Evolutionary conservation across 164 flowering plant species (phyloP).

Genomic region (Malania oleifera): DNA sequence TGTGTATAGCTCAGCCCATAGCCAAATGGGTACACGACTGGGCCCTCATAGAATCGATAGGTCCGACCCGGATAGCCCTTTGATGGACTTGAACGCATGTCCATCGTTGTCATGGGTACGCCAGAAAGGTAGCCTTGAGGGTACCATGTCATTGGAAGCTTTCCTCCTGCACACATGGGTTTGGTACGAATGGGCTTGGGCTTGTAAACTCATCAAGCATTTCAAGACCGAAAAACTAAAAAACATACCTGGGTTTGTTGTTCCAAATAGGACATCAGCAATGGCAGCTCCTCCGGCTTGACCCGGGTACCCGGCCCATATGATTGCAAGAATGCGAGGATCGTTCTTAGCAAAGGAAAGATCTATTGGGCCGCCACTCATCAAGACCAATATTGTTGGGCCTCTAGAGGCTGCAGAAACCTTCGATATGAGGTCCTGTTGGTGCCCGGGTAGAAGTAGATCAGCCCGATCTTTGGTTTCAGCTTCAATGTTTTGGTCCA

Average conservation of each 20-base stretch:
- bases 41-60: conserved; percentile 83
- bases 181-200: no score
- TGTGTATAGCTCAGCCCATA: conserved; percentile 76
- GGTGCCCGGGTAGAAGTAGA: conserved; percentile 75
- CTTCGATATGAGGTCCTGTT: conserved; percentile 64
- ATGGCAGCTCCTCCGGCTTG: conserved; percentile 90
- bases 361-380: conserved; percentile 94
- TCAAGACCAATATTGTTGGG: conserved; percentile 65
- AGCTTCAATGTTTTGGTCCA: conserved; percentile 87
- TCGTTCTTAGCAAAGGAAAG: conserved; percentile 68
- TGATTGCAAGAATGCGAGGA: conserved; percentile 50
- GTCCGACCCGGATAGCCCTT: conserved; percentile 84
- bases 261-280: conserved; percentile 79
- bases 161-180: conserved; percentile 64
- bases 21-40: conserved; percentile 84
- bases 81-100: conserved; percentile 49
- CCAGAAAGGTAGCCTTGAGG: conserved; percentile 58
- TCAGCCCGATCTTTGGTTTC: conserved; percentile 59
- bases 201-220: no score
- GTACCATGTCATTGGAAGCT: conserved; percentile 92
- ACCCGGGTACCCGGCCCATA: conserved; percentile 97
- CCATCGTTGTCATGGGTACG: conserved; percentile 87
- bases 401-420: conserved; percentile 72
- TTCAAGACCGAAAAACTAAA: no score
- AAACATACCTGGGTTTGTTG: conserved; percentile 65